A percentile compares a stretch with the other conserved stretches of the same genome.
Evolutionary conservation across 805 yeast species (phyloP).

Genomic region (Wickerhamiella kurtzmanii): DNA sequence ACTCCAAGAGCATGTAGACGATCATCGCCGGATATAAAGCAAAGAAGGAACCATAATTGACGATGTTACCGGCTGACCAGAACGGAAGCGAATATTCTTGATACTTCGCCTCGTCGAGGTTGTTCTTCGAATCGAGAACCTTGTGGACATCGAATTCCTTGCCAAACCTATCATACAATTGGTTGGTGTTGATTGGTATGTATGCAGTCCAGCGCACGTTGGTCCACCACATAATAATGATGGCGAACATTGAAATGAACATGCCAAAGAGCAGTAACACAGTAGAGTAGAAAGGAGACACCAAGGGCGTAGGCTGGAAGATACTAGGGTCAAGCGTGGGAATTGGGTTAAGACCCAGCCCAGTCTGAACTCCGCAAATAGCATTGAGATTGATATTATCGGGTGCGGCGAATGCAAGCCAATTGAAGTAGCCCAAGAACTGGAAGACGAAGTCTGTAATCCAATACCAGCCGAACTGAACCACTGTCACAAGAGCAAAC

Average conservation of each 20-base stretch:
- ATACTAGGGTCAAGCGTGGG: constrained; percentile 38
- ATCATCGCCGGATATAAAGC: constrained; percentile 45
- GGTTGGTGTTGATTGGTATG: constrained; percentile 37
- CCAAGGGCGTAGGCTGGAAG: constrained; percentile 24
- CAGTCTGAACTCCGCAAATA: constrained; percentile 39
- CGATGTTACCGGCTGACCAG: constrained; percentile 48
- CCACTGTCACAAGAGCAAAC: constrained; percentile 32
- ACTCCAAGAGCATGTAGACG: constrained; percentile 25
- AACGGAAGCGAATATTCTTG: constrained; percentile 54
- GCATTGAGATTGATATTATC: constrained; percentile 45
- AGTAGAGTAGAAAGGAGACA: constrained; percentile 33
- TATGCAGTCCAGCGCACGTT: constrained; percentile 39
- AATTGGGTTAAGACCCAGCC: constrained; percentile 37
- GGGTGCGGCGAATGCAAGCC: constrained; percentile 45
- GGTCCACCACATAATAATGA: constrained; percentile 29
- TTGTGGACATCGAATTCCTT: constrained; percentile 31
- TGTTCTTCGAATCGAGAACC: constrained; percentile 34
- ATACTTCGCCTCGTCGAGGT: constrained; percentile 36
- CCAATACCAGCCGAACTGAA: constrained; percentile 48
- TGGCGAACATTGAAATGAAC: constrained; percentile 21
- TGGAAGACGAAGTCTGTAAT: constrained; percentile 52
- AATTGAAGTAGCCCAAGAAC: constrained; percentile 47
- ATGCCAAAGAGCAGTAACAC: constrained; percentile 27
- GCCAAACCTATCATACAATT: constrained; percentile 31
- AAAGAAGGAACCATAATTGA: constrained; percentile 44